Evolutionary conservation across 345 rosid species (phyloP).

Genomic region (Pugionium dolabratum): DNA sequence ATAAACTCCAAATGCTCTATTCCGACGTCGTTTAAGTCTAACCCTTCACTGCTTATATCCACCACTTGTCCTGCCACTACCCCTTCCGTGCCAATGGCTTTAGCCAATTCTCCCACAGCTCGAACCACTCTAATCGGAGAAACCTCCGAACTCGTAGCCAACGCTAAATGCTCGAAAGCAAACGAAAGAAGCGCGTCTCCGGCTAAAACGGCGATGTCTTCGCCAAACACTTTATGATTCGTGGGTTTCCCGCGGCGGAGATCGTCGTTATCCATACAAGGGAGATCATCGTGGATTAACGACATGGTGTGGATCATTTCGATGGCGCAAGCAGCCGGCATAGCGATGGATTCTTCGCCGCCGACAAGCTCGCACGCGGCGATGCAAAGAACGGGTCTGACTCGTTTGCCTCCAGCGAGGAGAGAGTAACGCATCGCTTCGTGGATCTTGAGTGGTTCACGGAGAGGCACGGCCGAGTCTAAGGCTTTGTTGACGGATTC

Average conservation of each 20-base stretch:
- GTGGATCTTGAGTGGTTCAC: slow-evolving; percentile 75
- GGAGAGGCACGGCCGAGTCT: slow-evolving; percentile 60
- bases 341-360: slow-evolving; percentile 58
- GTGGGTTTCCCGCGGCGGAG: slow-evolving; percentile 96
- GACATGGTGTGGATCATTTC: slow-evolving; percentile 99
- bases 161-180: slow-evolving; percentile 77
- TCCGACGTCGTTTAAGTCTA: slow-evolving; percentile 48
- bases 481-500: slow-evolving; percentile 65
- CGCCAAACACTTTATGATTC: slow-evolving; percentile 82
- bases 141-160: slow-evolving; percentile 45
- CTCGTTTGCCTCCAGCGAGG: slow-evolving; percentile 86
- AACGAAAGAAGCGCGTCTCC: slow-evolving; percentile 85
- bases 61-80: slow-evolving; percentile 91
- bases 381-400: slow-evolving; percentile 75
- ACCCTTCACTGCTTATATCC: slow-evolving; percentile 69
- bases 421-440: slow-evolving; percentile 95
- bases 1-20: slow-evolving; percentile 76
- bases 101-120: slow-evolving; percentile 74
- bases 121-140: slow-evolving; percentile 51
- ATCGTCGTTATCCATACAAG: slow-evolving; percentile 95
- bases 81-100: slow-evolving; percentile 63
- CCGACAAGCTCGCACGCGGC: slow-evolving; percentile 93
- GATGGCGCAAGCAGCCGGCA: slow-evolving; percentile 89
- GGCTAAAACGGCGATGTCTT: slow-evolving; percentile 79
- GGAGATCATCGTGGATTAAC: slow-evolving; percentile 87